Conservation (phyloP, 2,329 filamentous ascomycete genomes). For the Pseudogymnoascus destructans region DNA sequence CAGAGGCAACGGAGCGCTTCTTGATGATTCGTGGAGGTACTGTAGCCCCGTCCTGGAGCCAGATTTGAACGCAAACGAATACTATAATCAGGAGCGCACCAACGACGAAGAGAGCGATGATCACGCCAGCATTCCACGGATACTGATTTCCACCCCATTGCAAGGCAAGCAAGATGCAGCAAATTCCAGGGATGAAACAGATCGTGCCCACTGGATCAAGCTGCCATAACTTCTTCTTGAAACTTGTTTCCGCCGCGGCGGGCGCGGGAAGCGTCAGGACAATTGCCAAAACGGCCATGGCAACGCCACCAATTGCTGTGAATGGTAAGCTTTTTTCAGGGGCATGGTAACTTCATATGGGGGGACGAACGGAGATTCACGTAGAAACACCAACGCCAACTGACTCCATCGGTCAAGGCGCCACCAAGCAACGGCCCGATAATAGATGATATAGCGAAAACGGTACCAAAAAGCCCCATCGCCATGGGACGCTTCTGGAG, state of each 20-base stretch:
- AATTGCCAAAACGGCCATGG: conserved; percentile 24
- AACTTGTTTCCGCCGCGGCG: conserved; percentile 26
- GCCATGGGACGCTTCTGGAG: conserved; percentile 17
- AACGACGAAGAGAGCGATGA: conserved; percentile 26
- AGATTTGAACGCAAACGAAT: conserved; percentile 13
- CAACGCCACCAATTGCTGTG: conserved; percentile 22
- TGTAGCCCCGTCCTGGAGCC: conserved; percentile 20
- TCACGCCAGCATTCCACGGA: conserved; percentile 24
- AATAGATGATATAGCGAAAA: conserved; percentile 20
- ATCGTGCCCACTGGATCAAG: conserved; percentile 27
- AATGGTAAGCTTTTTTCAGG: background rate
- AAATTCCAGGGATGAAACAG: conserved; percentile 19
- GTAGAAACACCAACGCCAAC: conserved; percentile 26
- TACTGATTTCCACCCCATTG: conserved; percentile 34
- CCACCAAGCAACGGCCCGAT: conserved; percentile 28
- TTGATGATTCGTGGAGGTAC: conserved; percentile 28
- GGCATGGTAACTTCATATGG: background rate
- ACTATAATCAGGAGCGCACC: conserved; percentile 17
- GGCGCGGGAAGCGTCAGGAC: conserved; percentile 26
- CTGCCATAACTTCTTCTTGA: conserved; percentile 28
- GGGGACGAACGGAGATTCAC: conserved; percentile 24
- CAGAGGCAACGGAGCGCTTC: conserved; percentile 25
- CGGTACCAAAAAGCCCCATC: conserved; percentile 16
- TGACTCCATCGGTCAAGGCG: conserved; percentile 28
- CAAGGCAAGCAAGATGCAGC: conserved; percentile 26